These are phyloP conservation scores for Globisporangium canariense DNA, from an alignment of 352 stramenopile species.

Conservation along the genomic window DNA sequence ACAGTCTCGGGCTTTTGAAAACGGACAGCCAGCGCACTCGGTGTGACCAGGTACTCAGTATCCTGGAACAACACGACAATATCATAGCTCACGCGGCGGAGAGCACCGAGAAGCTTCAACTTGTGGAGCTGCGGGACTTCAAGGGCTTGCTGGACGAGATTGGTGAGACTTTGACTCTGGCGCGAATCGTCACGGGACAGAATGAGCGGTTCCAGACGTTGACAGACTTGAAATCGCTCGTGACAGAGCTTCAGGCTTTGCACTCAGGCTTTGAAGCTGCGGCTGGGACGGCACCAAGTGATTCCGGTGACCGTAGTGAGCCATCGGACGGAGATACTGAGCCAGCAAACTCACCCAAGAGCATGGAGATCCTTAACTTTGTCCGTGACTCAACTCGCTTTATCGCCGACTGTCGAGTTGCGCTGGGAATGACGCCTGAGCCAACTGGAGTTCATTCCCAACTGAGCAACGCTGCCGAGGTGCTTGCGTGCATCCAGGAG, in stretches of 20 bases:
- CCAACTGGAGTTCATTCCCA: neutral
- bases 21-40: neutral
- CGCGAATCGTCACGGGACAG: neutral
- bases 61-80: conserved; percentile 1
- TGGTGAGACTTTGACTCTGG: neutral
- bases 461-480: conserved; percentile 7
- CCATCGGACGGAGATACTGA: neutral
- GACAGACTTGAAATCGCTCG: conserved; percentile 9
- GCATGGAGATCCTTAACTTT: conserved; percentile 21
- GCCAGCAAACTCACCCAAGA: conserved; percentile 17
- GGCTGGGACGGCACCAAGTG: neutral
- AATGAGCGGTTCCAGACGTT: conserved; percentile 4
- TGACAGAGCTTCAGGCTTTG: neutral
- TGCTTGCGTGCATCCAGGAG: conserved; percentile 31
- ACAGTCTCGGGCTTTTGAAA: conserved; percentile 3
- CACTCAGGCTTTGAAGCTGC: neutral
- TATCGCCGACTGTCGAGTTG: conserved; percentile 22
- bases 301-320: neutral
- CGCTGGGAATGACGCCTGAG: conserved; percentile 8
- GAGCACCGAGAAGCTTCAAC: neutral
- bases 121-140: conserved; percentile 8
- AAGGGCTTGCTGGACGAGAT: neutral
- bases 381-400: conserved; percentile 24
- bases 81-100: conserved; percentile 1
- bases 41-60: neutral